Evolutionary conservation across 2,329 filamentous ascomycete genomes (phyloP).

Genomic region (Neopestalotiopsis clavispora): DNA sequence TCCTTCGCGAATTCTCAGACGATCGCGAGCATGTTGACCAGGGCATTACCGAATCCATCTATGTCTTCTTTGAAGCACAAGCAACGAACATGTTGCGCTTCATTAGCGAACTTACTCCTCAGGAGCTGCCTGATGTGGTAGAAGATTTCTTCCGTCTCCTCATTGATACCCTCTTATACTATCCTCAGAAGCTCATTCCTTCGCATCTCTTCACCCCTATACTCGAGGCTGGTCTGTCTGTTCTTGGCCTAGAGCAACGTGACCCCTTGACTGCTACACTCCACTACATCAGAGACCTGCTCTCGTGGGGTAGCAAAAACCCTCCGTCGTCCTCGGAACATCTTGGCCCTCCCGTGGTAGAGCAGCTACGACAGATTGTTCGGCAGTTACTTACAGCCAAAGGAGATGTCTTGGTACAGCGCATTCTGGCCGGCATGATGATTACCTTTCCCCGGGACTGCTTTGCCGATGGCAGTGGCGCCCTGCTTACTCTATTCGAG

Average conservation of each 20-base stretch:
- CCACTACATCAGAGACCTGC: constrained; percentile 89
- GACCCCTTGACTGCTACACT: constrained; percentile 90
- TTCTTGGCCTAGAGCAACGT: constrained; percentile 86
- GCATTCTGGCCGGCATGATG: constrained; percentile 97
- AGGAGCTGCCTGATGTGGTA: constrained; percentile 81
- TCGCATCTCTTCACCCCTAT: constrained; percentile 82
- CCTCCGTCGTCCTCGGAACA: constrained; percentile 63
- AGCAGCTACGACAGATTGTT: constrained; percentile 74
- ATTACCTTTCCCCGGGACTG: constrained; percentile 96
- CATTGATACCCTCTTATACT: constrained; percentile 91
- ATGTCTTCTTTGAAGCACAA: constrained; percentile 93
- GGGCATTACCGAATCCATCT: constrained; percentile 85
- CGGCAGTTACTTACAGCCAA: constrained; percentile 72
- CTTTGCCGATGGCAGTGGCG: constrained; percentile 91
- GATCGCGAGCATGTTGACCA: constrained; percentile 84
- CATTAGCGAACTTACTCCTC: constrained; percentile 78
- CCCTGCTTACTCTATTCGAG: constrained; percentile 89
- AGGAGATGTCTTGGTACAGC: constrained; percentile 82
- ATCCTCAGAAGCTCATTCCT: constrained; percentile 81
- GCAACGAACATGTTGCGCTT: constrained; percentile 87
- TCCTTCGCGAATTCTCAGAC: constrained; percentile 93
- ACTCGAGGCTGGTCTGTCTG: constrained; percentile 84
- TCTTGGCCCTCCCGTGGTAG: constrained; percentile 62
- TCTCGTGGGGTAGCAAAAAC: constrained; percentile 84
- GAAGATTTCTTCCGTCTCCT: constrained; percentile 96